A percentile compares a stretch with the other conserved stretches of the same genome.
phyloP scores from a whole-genome alignment of 2,329 filamentous ascomycete species.

The Ceratocystis harringtonii region DNA sequence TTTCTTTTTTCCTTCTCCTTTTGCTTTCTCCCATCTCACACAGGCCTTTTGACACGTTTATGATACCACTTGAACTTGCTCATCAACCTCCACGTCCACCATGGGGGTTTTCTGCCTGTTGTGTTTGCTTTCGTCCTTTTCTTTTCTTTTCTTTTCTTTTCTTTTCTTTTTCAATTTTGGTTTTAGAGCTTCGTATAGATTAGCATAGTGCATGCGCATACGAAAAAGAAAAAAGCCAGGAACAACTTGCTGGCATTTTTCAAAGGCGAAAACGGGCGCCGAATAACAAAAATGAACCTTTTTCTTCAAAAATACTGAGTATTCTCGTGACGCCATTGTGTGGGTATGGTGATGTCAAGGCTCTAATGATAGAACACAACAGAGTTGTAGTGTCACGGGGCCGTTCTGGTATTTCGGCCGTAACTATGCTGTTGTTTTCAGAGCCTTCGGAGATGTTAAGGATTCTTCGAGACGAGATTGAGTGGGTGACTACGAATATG shows the following conservation, averaged over 20 bases:
- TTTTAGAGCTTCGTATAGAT: slow-evolving; percentile 12
- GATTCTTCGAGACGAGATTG: too few relatives aligned
- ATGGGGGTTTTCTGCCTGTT: too few relatives aligned
- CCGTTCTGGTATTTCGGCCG: too few relatives aligned
- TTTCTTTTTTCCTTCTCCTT: neutral
- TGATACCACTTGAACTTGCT: slow-evolving; percentile 8
- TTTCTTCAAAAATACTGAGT: neutral
- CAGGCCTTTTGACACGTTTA: slow-evolving; percentile 1
- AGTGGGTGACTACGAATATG: too few relatives aligned
- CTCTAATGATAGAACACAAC: too few relatives aligned
- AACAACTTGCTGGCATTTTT: slow-evolving; percentile 4
- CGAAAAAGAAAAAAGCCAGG: neutral
- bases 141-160: neutral
- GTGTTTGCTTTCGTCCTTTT: slow-evolving; percentile 1
- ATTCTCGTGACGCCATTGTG: neutral
- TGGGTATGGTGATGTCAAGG: too few relatives aligned
- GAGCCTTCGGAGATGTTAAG: too few relatives aligned
- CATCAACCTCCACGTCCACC: neutral
- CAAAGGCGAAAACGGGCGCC: slow-evolving; percentile 16
- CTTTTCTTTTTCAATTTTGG: slow-evolving; percentile 2
- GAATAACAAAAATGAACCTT: slow-evolving; percentile 12
- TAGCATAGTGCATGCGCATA: slow-evolving; percentile 18
- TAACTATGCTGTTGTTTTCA: too few relatives aligned
- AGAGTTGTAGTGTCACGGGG: too few relatives aligned
- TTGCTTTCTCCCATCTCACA: neutral